Conservation (phyloP, 2,329 filamentous ascomycete genomes). For the Chaetomium olivaceum region DNA sequence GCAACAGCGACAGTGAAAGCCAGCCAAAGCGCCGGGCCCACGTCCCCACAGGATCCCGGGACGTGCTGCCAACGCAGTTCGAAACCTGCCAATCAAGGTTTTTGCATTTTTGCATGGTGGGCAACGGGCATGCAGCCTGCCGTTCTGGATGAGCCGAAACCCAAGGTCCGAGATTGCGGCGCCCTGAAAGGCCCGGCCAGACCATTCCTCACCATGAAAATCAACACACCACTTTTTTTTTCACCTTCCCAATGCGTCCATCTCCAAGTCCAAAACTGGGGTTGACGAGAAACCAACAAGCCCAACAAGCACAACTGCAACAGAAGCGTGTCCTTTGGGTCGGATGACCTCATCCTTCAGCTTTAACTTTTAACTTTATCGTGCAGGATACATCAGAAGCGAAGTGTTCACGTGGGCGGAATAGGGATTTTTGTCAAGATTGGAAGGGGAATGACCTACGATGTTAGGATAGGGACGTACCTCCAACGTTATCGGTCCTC, state of each 20-base stretch:
- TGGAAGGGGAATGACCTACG: neutral
- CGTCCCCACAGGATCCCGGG: neutral
- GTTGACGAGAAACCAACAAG: too few relatives aligned
- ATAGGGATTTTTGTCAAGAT: neutral
- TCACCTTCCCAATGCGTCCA: slow-evolving; percentile 9
- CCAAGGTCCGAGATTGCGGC: slow-evolving; percentile 24
- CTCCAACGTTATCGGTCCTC: neutral
- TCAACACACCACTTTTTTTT: slow-evolving; percentile 14
- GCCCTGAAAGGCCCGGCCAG: slow-evolving; percentile 28
- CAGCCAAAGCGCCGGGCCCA: neutral
- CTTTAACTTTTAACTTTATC: neutral
- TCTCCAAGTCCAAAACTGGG: neutral
- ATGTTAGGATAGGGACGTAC: too few relatives aligned
- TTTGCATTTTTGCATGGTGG: too few relatives aligned
- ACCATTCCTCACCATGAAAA: slow-evolving; percentile 19
- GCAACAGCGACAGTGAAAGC: neutral
- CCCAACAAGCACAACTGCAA: neutral
- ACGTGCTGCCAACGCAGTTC: neutral
- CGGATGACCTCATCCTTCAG: neutral
- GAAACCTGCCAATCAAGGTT: neutral
- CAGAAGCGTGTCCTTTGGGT: neutral
- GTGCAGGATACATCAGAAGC: neutral
- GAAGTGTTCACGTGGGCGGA: neutral
- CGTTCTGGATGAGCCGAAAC: slow-evolving; percentile 13
- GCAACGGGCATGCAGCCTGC: slow-evolving; percentile 5